A percentile compares a stretch with the other conserved stretches of the same genome.
These are phyloP conservation scores for Allium fistulosum DNA, from an alignment of 106 monocot species.

Conservation along the genomic window DNA sequence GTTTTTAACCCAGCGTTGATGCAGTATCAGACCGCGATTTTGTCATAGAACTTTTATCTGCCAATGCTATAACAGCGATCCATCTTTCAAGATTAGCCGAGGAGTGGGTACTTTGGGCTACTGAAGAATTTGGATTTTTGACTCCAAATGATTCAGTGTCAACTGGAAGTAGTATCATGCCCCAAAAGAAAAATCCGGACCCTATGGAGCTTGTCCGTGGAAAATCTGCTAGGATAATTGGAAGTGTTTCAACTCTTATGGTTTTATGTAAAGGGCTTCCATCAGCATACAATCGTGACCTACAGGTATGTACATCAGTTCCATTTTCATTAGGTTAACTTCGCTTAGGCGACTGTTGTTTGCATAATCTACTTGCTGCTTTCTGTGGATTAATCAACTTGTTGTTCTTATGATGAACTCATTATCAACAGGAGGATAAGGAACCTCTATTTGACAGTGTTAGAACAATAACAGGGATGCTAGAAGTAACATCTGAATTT, in stretches of 20 bases:
- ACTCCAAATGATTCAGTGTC: constrained; percentile 77
- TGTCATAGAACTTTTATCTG: constrained; percentile 79
- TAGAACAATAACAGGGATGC: constrained; percentile 70
- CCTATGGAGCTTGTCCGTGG: constrained; percentile 99
- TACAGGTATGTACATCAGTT: constrained; percentile 41
- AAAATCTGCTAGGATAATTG: constrained; percentile 85
- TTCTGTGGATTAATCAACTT: too few species aligned
- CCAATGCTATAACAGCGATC: constrained; percentile 72
- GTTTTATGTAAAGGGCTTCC: constrained; percentile 97
- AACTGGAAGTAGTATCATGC: constrained; percentile 93
- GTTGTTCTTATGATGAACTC: too few species aligned
- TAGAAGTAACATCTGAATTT: constrained; percentile 92
- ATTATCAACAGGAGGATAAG: constrained; percentile 73
- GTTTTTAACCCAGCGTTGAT: constrained; percentile 61
- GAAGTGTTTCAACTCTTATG: constrained; percentile 63
- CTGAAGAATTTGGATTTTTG: constrained; percentile 97
- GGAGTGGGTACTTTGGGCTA: constrained; percentile 99
- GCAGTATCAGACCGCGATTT: constrained; percentile 98
- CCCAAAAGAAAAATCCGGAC: constrained; percentile 99
- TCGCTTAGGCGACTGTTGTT: too few species aligned
- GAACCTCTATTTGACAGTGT: constrained; percentile 97
- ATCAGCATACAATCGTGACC: constrained; percentile 87
- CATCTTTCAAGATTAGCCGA: constrained; percentile 96
- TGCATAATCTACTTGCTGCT: too few species aligned
- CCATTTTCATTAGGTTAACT: too few species aligned